A percentile compares a stretch with the other conserved stretches of the same genome.
Evolutionary conservation across 306 rosid species (phyloP).

Genomic region (Gastrolobium villosum): DNA sequence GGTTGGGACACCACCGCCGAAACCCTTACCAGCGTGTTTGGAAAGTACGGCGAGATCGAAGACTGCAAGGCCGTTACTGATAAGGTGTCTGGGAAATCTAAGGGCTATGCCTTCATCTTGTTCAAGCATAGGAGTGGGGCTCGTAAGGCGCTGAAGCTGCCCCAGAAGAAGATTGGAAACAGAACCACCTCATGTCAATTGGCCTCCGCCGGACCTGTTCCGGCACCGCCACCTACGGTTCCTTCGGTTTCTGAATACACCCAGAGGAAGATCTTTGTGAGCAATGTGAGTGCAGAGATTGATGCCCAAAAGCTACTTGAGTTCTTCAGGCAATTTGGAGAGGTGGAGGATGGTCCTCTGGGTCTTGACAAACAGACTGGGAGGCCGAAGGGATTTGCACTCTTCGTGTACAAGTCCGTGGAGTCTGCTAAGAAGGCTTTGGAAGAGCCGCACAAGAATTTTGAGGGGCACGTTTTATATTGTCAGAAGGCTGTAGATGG

Average conservation of each 20-base stretch:
- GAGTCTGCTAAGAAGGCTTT: slow-evolving; percentile 70
- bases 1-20: slow-evolving; percentile 81
- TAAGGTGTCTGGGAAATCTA: slow-evolving; percentile 69
- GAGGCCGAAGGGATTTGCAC: slow-evolving; percentile 68
- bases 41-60: slow-evolving; percentile 69
- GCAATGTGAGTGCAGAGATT: slow-evolving; percentile 67
- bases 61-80: slow-evolving; percentile 78
- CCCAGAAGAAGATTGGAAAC: slow-evolving; percentile 71
- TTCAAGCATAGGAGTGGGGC: slow-evolving; percentile 71
- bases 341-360: slow-evolving; percentile 75
- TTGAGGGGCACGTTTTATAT: slow-evolving; percentile 67
- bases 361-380: slow-evolving; percentile 71
- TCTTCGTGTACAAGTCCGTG: slow-evolving; percentile 60
- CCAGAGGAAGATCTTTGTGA: slow-evolving; percentile 72
- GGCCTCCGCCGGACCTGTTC: slow-evolving; percentile 73
- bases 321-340: slow-evolving; percentile 69
- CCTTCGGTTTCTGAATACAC: slow-evolving; percentile 58
- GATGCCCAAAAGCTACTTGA: slow-evolving; percentile 62
- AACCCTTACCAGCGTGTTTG: slow-evolving; percentile 62
- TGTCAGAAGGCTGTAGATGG: slow-evolving; percentile 80
- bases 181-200: slow-evolving; percentile 65
- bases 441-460: slow-evolving; percentile 71
- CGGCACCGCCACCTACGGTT: slow-evolving; percentile 52
- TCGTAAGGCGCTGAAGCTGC: slow-evolving; percentile 64
- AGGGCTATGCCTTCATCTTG: slow-evolving; percentile 77